Evolutionary conservation across 75 land plant genomes (phyloP).

Genomic region (Picea glauca): DNA sequence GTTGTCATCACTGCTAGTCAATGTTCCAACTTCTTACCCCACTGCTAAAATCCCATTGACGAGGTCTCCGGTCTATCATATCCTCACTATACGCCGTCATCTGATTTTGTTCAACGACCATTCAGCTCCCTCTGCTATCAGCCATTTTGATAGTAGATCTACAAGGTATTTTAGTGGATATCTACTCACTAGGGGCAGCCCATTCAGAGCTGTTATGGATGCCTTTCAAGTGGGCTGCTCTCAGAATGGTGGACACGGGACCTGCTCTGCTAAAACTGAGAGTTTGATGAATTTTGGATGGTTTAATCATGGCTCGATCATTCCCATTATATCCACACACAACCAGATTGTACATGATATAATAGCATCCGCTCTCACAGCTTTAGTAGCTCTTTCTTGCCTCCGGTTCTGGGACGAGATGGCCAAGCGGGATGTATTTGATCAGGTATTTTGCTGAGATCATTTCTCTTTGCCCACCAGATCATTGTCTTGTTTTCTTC

Average conservation of each 20-base stretch:
- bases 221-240: neutral
- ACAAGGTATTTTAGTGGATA: neutral
- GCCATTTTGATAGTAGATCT: neutral
- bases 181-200: neutral
- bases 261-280: neutral
- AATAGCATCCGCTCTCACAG: conserved; percentile 27
- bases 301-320: neutral
- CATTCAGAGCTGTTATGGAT: neutral
- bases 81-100: too few species aligned
- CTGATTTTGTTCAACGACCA: too few species aligned
- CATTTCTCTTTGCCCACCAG: neutral
- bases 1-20: too few species aligned
- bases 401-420: conserved; percentile 70
- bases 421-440: conserved; percentile 60
- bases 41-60: too few species aligned
- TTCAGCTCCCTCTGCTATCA: too few species aligned
- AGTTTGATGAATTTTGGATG: neutral
- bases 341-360: conserved; percentile 30
- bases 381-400: conserved; percentile 43
- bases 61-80: too few species aligned
- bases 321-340: neutral
- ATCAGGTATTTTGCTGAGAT: conserved; percentile 40
- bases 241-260: neutral
- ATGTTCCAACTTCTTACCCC: too few species aligned
- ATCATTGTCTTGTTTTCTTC: neutral